These are phyloP conservation scores for Flaveria sonorensis DNA, from an alignment of 129 eudicot genomes.

Conservation along the genomic window DNA sequence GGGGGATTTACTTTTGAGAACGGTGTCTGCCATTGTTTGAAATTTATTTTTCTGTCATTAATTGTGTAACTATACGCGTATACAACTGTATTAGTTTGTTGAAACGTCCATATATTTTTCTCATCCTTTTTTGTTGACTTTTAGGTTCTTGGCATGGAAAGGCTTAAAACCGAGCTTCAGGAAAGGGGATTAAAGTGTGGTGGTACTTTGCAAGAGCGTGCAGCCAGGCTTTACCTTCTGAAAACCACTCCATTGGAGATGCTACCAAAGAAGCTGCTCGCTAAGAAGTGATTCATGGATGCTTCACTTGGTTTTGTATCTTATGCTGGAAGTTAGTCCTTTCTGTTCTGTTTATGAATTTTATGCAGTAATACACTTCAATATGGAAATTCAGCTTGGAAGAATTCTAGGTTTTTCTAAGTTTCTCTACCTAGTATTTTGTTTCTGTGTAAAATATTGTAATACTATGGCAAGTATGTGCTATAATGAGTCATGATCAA, in stretches of 20 bases:
- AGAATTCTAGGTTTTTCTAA: neutral
- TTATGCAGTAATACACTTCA: slow-evolving; percentile 16
- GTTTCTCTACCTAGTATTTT: neutral
- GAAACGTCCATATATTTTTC: neutral
- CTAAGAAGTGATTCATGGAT: slow-evolving; percentile 64
- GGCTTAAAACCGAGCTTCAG: slow-evolving; percentile 85
- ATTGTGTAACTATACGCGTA: neutral
- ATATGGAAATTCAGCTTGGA: slow-evolving; percentile 2
- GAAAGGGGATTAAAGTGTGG: slow-evolving; percentile 86
- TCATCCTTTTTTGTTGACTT: neutral
- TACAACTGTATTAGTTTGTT: neutral
- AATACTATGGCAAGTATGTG: slow-evolving; percentile 1
- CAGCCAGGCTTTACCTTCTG: slow-evolving; percentile 87
- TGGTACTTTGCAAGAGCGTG: slow-evolving; percentile 95
- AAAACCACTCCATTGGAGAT: slow-evolving; percentile 78
- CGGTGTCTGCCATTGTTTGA: neutral
- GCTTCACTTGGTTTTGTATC: slow-evolving; percentile 23
- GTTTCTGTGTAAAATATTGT: slow-evolving; percentile 10
- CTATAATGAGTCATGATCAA: slow-evolving; percentile 20
- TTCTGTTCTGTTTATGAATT: slow-evolving; percentile 20
- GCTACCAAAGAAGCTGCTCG: slow-evolving; percentile 89
- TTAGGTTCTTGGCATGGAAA: slow-evolving; percentile 86
- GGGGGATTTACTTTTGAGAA: neutral
- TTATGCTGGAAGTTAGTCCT: slow-evolving; percentile 14
- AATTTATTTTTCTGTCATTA: neutral